Percentiles rank a stretch among this genome's conserved stretches.
phyloP scores from a whole-genome alignment of 2,329 filamentous ascomycete genomes.

The Paramyrothecium sp. region DNA sequence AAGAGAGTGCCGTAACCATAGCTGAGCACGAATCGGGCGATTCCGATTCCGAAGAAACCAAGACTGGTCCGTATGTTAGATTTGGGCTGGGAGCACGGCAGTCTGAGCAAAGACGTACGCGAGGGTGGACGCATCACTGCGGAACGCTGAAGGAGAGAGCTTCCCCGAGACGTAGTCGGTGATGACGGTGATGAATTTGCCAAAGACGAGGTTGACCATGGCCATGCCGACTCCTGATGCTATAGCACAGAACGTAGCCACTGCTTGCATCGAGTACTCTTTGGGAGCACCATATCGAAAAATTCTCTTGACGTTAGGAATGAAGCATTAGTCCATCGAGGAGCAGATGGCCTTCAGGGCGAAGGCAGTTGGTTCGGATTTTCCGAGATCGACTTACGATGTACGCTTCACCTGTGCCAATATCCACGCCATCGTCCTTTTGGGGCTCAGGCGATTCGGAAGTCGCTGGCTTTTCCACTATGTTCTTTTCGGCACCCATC shows the following conservation, averaged over 20 bases:
- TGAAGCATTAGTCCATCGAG: too few species aligned
- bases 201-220: neutral
- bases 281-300: neutral
- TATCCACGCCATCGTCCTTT: too few species aligned
- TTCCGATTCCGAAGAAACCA: conserved; percentile 23
- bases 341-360: too few species aligned
- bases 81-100: neutral
- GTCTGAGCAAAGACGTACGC: neutral
- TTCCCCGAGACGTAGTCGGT: neutral
- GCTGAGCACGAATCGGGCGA: conserved; percentile 13
- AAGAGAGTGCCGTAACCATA: conserved; percentile 32
- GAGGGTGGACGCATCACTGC: neutral
- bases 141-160: neutral
- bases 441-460: too few species aligned
- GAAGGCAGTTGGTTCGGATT: too few species aligned
- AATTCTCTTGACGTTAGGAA: too few species aligned
- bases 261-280: neutral
- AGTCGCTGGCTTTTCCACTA: too few species aligned
- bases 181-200: neutral
- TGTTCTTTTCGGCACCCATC: too few species aligned
- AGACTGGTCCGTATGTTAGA: conserved; percentile 10
- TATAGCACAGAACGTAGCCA: neutral
- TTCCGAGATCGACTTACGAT: too few species aligned
- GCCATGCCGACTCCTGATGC: neutral
- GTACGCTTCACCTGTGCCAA: too few species aligned